Conservation (phyloP, 23 red algal genomes). For the Cyanidium caldarium region DNA sequence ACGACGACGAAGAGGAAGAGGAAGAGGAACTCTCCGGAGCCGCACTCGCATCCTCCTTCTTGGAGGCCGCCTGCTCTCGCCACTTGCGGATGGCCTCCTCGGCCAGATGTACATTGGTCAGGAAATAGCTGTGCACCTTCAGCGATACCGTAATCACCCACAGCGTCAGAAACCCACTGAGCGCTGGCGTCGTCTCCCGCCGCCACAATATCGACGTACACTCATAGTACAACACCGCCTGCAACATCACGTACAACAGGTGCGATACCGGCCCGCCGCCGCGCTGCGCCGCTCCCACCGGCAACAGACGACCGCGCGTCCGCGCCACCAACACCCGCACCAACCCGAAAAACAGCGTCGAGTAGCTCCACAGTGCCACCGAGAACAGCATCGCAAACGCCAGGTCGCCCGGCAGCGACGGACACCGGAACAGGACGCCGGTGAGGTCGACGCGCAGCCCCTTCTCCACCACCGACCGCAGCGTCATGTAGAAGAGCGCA, state of each 20-base stretch:
- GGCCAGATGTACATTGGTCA: slow-evolving; percentile 47
- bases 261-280: neutral
- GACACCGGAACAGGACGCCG: slow-evolving; percentile 3
- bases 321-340: neutral
- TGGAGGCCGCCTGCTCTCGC: neutral
- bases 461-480: slow-evolving; percentile 42
- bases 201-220: neutral
- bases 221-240: neutral
- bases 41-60: neutral
- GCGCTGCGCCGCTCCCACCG: too few relatives aligned
- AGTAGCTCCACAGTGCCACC: neutral
- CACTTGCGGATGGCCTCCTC: slow-evolving; percentile 25
- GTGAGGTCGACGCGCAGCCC: slow-evolving; percentile 24
- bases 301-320: neutral
- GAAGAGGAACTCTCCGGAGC: neutral
- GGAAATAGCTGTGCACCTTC: slow-evolving; percentile 58
- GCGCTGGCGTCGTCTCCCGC: slow-evolving; percentile 26
- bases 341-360: neutral
- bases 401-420: slow-evolving; percentile 16
- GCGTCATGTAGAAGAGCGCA: slow-evolving; percentile 39
- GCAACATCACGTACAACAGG: neutral
- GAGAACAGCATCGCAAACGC: slow-evolving; percentile 14
- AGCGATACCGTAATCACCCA: slow-evolving; percentile 34
- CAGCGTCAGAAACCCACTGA: slow-evolving; percentile 37
- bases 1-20: too few relatives aligned